phyloP scores from a whole-genome alignment of 257 asterid genomes.

The Pogostemon cablin region DNA sequence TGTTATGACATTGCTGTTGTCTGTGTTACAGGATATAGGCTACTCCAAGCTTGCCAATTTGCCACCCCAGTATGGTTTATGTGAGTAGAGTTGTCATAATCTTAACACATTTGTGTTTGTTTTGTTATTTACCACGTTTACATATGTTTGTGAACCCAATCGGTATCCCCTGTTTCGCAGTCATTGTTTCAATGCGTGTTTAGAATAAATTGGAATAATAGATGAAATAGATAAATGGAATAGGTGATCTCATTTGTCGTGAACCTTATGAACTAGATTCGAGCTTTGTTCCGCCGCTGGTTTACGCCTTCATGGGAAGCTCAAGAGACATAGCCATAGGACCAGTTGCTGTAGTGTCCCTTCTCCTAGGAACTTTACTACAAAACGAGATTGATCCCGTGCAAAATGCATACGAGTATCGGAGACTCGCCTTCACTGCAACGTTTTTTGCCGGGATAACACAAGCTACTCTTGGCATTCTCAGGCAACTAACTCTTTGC shows the following conservation, averaged over 20 bases:
- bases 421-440: constrained; percentile 80
- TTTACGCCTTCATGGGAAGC: constrained; percentile 90
- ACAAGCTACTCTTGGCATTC: constrained; percentile 72
- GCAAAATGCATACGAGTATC: constrained; percentile 49
- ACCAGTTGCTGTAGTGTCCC: constrained; percentile 92
- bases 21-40: constrained; percentile 64
- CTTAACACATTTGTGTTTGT: not conserved
- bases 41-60: constrained; percentile 83
- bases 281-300: constrained; percentile 86
- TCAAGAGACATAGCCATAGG: constrained; percentile 91
- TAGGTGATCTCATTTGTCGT: too few species aligned
- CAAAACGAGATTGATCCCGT: constrained; percentile 63
- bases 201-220: too few species aligned
- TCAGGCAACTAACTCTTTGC: constrained; percentile 48
- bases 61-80: constrained; percentile 78
- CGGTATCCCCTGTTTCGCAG: too few species aligned
- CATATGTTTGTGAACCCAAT: not conserved
- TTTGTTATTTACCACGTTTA: not conserved
- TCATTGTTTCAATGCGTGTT: too few species aligned
- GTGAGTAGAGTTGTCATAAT: constrained; percentile 47
- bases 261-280: constrained; percentile 48
- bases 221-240: too few species aligned
- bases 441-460: constrained; percentile 89
- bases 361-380: constrained; percentile 68
- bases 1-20: constrained; percentile 4